Evolutionary conservation across 768 basidiomycete genomes (phyloP).

Genomic region (Serendipita sp.): DNA sequence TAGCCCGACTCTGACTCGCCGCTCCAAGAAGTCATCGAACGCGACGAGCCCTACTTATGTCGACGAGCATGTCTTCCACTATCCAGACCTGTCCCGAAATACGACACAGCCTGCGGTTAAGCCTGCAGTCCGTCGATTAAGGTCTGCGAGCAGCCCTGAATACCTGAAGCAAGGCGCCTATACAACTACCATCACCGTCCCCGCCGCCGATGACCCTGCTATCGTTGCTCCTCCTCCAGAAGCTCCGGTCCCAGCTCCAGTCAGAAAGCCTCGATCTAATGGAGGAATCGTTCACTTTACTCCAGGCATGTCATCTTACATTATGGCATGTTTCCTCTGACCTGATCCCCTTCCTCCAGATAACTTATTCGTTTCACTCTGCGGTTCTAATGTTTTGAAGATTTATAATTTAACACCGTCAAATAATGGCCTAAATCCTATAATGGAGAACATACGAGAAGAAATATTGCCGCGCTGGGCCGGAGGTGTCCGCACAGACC

Average conservation of each 20-base stretch:
- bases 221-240: not conserved
- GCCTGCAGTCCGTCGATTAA: not conserved
- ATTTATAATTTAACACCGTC: constrained; percentile 2
- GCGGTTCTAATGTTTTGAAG: not conserved
- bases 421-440: not conserved
- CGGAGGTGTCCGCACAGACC: not conserved
- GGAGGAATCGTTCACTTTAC: constrained; percentile 1
- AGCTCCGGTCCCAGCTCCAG: not conserved
- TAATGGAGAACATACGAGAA: not conserved
- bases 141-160: constrained; percentile 3
- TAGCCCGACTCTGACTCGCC: constrained; percentile 3
- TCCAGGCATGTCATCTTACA: not conserved
- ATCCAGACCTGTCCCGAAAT: not conserved
- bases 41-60: constrained; percentile 1
- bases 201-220: not conserved
- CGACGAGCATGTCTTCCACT: not conserved
- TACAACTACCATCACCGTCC: not conserved
- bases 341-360: not conserved
- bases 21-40: not conserved
- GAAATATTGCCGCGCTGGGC: not conserved
- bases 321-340: not conserved
- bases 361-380: not conserved
- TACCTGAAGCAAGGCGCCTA: not conserved
- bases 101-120: not conserved
- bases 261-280: not conserved